Conservation (phyloP, 495 filamentous ascomycete species). For the Penicillium cataractarum region DNA sequence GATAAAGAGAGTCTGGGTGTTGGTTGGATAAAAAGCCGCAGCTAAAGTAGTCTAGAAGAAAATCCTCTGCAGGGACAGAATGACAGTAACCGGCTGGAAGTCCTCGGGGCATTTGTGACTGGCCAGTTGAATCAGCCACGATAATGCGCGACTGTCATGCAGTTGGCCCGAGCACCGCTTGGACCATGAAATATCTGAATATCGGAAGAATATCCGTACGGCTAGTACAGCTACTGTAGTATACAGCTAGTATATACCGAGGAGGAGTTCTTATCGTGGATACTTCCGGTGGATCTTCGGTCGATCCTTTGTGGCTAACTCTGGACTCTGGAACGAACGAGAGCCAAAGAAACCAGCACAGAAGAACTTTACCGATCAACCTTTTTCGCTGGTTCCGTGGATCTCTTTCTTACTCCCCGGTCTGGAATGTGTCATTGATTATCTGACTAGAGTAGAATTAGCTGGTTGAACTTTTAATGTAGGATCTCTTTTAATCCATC, state of each 20-base stretch:
- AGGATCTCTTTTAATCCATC: not conserved
- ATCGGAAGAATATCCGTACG: not conserved
- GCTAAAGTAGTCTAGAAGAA: not conserved
- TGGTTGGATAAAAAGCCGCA: slow-evolving; percentile 2
- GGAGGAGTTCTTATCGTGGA: not conserved
- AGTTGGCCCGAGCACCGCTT: not conserved
- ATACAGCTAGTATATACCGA: no score
- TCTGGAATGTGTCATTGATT: slow-evolving; percentile 1
- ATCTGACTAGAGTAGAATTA: not conserved
- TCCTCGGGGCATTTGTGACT: not conserved
- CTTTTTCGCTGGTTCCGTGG: not conserved
- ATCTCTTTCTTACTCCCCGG: not conserved
- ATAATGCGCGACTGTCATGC: not conserved
- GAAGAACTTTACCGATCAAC: no score
- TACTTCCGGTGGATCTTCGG: not conserved
- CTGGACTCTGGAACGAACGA: no score
- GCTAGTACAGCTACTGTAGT: no score
- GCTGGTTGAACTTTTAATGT: no score
- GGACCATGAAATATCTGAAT: not conserved
- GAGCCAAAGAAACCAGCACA: not conserved
- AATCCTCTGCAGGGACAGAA: slow-evolving; percentile 1
- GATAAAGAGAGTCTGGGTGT: not conserved
- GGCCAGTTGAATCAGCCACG: not conserved
- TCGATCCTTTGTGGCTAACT: not conserved
- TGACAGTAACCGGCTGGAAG: not conserved